These are phyloP conservation scores for Boletellus ananiceps DNA, from an alignment of 768 basidiomycete species.

Conservation along the genomic window DNA sequence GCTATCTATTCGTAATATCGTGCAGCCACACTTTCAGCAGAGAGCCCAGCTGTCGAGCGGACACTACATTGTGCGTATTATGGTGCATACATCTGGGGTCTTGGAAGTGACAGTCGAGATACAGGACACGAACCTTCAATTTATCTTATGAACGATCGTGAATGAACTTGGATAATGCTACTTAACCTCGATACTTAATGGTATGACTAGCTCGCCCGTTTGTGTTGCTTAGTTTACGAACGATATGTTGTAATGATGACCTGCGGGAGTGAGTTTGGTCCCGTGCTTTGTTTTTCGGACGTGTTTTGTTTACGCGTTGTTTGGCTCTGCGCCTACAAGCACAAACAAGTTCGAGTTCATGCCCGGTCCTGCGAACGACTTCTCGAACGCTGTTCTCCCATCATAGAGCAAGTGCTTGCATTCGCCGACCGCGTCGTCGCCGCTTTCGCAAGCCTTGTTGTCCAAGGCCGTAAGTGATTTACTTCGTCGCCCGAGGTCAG, in stretches of 20 bases:
- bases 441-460: conserved; percentile 17
- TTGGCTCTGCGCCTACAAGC: conserved; percentile 23
- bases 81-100: neutral
- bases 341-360: conserved; percentile 34
- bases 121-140: conserved; percentile 28
- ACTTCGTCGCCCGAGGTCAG: conserved; percentile 23
- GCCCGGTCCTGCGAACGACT: neutral
- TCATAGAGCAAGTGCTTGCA: conserved; percentile 21
- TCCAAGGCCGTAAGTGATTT: conserved; percentile 25
- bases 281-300: conserved; percentile 18
- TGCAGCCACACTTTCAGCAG: conserved; percentile 60
- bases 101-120: neutral
- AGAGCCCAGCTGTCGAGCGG: conserved; percentile 72
- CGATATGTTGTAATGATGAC: conserved; percentile 1
- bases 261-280: conserved; percentile 4
- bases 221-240: neutral
- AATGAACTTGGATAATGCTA: conserved; percentile 1
- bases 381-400: conserved; percentile 12
- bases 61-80: conserved; percentile 51
- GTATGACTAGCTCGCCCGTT: neutral
- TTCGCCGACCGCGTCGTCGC: conserved; percentile 16
- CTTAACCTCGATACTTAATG: conserved; percentile 3
- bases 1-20: conserved; percentile 50
- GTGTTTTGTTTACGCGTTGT: conserved; percentile 32
- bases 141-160: conserved; percentile 24